Evolutionary conservation across 441 rosid species (phyloP).

Genomic region (Populus hybrid): DNA sequence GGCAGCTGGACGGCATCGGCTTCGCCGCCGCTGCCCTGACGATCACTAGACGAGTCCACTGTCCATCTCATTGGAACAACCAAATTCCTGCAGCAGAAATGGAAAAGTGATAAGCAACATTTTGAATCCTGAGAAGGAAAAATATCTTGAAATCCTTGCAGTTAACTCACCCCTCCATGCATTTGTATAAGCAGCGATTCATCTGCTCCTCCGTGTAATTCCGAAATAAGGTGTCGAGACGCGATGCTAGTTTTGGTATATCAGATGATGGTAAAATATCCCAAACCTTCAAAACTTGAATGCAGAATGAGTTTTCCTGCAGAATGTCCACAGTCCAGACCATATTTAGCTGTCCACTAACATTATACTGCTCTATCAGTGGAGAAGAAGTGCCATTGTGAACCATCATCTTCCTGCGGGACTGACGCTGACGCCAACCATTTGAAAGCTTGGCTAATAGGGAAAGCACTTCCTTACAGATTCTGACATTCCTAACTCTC

Average conservation of each 20-base stretch:
- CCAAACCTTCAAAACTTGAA: constrained; percentile 46
- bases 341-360: constrained; percentile 16
- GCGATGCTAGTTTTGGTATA: constrained; percentile 9
- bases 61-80: constrained; percentile 3
- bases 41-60: background rate
- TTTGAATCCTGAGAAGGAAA: no score
- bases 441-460: constrained; percentile 29
- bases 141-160: no score
- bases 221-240: constrained; percentile 14
- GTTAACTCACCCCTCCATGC: background rate
- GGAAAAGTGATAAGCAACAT: no score
- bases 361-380: constrained; percentile 23
- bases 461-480: constrained; percentile 5
- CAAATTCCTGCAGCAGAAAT: constrained; percentile 2
- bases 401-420: background rate
- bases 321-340: constrained; percentile 33
- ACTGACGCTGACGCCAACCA: constrained; percentile 33
- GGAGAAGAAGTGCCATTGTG: constrained; percentile 11
- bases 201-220: background rate
- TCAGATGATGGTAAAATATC: constrained; percentile 30
- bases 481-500: constrained; percentile 9
- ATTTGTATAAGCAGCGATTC: background rate
- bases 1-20: background rate
- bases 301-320: constrained; percentile 10
- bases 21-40: background rate